A percentile compares a stretch with the other conserved stretches of the same genome.
Conservation (phyloP, 106 monocot genomes). For the Chionographis japonica region DNA sequence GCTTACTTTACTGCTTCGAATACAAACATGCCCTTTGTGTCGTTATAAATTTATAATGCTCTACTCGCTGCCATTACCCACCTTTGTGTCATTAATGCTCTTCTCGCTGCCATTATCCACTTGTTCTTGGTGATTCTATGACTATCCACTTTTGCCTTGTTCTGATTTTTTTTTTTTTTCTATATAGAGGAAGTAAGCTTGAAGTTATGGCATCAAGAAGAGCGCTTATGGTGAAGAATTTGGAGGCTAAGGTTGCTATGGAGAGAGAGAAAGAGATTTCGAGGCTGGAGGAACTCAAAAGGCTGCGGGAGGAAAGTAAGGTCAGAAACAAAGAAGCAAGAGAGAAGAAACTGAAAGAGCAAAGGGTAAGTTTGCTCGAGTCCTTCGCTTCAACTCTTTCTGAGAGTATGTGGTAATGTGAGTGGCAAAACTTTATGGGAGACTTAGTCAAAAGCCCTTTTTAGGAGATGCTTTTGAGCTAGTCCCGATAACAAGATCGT, state of each 20-base stretch:
- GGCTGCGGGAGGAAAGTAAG: constrained; percentile 10
- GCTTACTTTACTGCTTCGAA: no score
- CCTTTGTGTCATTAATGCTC: no score
- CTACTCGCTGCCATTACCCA: no score
- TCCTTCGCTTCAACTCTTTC: background rate
- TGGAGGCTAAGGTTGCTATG: background rate
- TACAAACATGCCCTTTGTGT: no score
- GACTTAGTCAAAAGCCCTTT: background rate
- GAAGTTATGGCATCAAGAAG: constrained; percentile 19
- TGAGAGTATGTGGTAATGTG: background rate
- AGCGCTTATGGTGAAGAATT: constrained; percentile 11
- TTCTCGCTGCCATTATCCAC: no score
- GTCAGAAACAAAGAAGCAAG: constrained; percentile 4
- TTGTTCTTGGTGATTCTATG: background rate
- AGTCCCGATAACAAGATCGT: no score
- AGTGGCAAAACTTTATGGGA: background rate
- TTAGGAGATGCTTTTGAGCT: no score
- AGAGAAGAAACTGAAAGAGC: constrained; percentile 15
- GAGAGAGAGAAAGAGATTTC: constrained; percentile 14
- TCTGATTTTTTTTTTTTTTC: background rate
- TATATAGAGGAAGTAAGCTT: constrained; percentile 11
- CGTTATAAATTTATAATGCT: no score
- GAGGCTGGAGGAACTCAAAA: constrained; percentile 10
- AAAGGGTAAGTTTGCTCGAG: constrained; percentile 8
- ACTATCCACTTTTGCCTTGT: background rate